These are phyloP conservation scores for Discostella pseudostelligera DNA, from an alignment of 108 stramenopile species.

Conservation along the genomic window DNA sequence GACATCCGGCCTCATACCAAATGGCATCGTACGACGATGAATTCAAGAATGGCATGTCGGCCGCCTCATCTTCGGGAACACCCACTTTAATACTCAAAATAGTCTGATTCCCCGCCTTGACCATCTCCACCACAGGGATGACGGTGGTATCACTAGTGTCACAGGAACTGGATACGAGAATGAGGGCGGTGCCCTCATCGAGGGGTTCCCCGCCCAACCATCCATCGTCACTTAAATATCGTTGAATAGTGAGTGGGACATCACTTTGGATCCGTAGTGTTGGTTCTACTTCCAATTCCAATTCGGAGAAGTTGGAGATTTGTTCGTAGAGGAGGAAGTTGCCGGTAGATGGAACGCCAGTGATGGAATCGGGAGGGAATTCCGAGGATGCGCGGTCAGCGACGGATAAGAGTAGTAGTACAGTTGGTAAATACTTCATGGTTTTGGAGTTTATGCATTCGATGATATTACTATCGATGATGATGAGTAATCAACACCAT, in stretches of 20 bases:
- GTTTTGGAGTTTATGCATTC: too few relatives aligned
- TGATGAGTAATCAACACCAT: too few relatives aligned
- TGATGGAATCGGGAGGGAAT: not conserved
- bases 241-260: conserved; percentile 2
- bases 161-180: not conserved
- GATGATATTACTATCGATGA: too few relatives aligned
- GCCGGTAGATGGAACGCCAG: not conserved
- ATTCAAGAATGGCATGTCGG: not conserved
- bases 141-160: not conserved
- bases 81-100: not conserved
- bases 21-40: conserved; percentile 1
- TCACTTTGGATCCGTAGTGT: conserved; percentile 1
- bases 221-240: not conserved
- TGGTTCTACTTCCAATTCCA: not conserved
- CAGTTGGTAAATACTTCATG: too few relatives aligned
- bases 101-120: not conserved
- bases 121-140: not conserved
- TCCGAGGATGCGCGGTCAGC: not conserved
- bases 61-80: not conserved
- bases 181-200: not conserved
- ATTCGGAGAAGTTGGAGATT: not conserved
- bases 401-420: not conserved
- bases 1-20: not conserved
- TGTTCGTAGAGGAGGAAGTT: conserved; percentile 7
- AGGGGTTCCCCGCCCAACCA: not conserved